Conservation (phyloP, 2,329 filamentous ascomycete genomes). For the Pyrenophora teres region DNA sequence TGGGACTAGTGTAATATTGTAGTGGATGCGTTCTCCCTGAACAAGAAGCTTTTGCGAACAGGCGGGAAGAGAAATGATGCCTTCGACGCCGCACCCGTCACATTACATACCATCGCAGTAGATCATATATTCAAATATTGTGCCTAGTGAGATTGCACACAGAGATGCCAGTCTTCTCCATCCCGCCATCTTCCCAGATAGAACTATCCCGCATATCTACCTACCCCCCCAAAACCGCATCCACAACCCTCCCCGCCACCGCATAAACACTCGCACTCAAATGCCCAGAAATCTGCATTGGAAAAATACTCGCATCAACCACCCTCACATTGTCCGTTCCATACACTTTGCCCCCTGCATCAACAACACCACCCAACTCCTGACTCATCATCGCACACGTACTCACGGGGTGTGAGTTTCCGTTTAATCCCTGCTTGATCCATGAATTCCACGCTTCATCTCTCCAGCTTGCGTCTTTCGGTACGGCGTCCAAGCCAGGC, state of each 20-base stretch:
- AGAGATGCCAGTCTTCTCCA: no score
- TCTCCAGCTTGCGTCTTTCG: conserved; percentile 19
- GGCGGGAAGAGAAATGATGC: no score
- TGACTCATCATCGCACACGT: conserved; percentile 42
- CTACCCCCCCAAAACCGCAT: no score
- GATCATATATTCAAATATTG: no score
- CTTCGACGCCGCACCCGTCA: no score
- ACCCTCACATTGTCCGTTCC: conserved; percentile 44
- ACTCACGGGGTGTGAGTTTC: conserved; percentile 43
- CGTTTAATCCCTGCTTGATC: conserved; percentile 23
- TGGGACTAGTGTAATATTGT: no score
- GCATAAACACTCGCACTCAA: conserved; percentile 45
- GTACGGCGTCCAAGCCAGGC: conserved; percentile 30
- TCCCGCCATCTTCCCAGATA: no score
- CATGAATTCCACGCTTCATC: conserved; percentile 30
- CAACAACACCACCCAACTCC: conserved; percentile 44
- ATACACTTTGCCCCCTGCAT: conserved; percentile 39
- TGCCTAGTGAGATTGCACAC: no score
- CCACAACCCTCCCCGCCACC: conserved; percentile 36
- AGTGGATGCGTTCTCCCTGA: no score
- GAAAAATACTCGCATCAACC: conserved; percentile 46
- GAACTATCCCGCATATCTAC: no score
- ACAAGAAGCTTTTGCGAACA: no score
- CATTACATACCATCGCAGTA: no score
- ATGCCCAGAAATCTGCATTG: conserved; percentile 44